Percentiles rank a stretch among this genome's conserved stretches.
Evolutionary conservation across 495 filamentous ascomycete genomes (phyloP).

Genomic region (Xylaria nigripes): DNA sequence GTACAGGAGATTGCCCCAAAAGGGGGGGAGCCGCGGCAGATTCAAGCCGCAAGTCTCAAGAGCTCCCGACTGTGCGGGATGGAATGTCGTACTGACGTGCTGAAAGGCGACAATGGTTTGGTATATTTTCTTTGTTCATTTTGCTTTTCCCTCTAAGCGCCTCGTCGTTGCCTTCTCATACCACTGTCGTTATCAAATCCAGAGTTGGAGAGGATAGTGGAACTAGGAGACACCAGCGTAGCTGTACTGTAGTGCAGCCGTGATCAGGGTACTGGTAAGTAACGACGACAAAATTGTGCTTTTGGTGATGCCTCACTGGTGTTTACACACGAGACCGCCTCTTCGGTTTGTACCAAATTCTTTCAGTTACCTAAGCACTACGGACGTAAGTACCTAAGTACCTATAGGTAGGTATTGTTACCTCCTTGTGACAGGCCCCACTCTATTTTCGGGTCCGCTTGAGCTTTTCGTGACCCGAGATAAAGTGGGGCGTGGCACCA

Average conservation of each 20-base stretch:
- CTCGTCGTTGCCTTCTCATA: background rate
- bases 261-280: too few relatives aligned
- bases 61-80: background rate
- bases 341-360: background rate
- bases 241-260: too few relatives aligned
- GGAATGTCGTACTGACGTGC: background rate
- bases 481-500: background rate
- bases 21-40: slow-evolving; percentile 1
- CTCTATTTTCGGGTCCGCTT: too few relatives aligned
- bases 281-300: too few relatives aligned
- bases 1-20: slow-evolving; percentile 2
- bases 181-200: background rate
- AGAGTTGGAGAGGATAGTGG: background rate
- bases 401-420: too few relatives aligned
- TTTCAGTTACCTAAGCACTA: background rate
- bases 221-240: background rate
- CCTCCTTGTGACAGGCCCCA: too few relatives aligned
- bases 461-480: too few relatives aligned
- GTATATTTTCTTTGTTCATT: background rate
- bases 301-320: background rate
- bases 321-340: background rate
- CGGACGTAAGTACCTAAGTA: too few relatives aligned
- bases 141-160: background rate
- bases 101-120: background rate
- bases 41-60: background rate